These are phyloP conservation scores for Fraxinus anomala DNA, from an alignment of 257 asterid species.

Conservation along the genomic window DNA sequence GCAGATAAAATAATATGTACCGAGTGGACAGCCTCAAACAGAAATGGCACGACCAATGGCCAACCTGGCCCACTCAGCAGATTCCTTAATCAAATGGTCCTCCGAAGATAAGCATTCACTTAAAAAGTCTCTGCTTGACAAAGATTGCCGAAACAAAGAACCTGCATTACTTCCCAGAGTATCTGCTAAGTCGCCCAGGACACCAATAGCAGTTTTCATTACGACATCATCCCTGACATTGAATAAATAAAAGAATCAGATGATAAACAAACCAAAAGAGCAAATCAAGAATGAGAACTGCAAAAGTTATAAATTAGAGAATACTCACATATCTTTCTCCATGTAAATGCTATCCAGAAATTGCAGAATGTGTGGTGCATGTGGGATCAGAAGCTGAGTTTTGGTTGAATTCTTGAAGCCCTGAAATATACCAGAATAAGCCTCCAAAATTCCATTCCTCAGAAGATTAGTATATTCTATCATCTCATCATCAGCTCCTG, in stretches of 20 bases:
- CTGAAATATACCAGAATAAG: conserved; percentile 83
- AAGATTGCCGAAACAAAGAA: conserved; percentile 74
- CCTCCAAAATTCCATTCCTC: conserved; percentile 79
- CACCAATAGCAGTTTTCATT: conserved; percentile 87
- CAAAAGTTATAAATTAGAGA: conserved; percentile 6
- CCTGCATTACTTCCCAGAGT: conserved; percentile 85
- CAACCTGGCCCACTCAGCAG: conserved; percentile 96
- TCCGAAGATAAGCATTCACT: conserved; percentile 84
- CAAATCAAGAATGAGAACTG: background rate
- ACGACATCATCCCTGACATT: conserved; percentile 86
- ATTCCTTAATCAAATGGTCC: conserved; percentile 83
- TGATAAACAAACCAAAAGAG: conserved; percentile 4
- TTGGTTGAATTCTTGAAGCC: conserved; percentile 79
- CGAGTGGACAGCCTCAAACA: conserved; percentile 46
- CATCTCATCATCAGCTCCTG: conserved; percentile 75
- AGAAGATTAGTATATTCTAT: conserved; percentile 66
- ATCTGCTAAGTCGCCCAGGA: conserved; percentile 90
- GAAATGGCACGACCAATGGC: conserved; percentile 86
- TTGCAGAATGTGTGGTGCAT: conserved; percentile 75
- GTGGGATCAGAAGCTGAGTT: conserved; percentile 68
- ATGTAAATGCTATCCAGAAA: conserved; percentile 74
- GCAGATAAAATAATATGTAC: conserved; percentile 60
- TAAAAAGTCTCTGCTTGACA: conserved; percentile 77
- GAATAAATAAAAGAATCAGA: conserved; percentile 15
- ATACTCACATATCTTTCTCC: conserved; percentile 78